Evolutionary conservation across 2,329 filamentous ascomycete genomes (phyloP), one percentile per base, ranked within the genome.

Genomic region (Nothophaeocryptopus gaeumannii): DNA sequence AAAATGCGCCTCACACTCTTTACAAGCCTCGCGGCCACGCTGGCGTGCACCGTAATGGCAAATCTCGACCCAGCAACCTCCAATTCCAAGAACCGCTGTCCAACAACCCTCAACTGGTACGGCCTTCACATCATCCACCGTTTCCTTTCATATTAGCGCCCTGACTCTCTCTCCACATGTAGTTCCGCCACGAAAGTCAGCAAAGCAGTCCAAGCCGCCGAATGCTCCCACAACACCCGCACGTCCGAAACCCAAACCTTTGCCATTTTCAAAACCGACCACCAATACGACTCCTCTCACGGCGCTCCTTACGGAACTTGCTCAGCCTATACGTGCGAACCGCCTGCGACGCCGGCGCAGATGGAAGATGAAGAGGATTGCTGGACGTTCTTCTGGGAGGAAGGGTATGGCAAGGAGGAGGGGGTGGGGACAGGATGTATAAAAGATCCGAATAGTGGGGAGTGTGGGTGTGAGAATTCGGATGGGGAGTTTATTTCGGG

Each of bases 261-360:
- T 37, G 70, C 70, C 39, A 59, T 72, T 42, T 72, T 72, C 60
- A 64, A 60, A n/a, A 70, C 67, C 5, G 72, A 78, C 60, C 74
- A 76, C 60, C 59, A 74, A 47, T 75, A 75, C 58, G 72, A 77
- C 54, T 54, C 39, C 35, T 14, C 9, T 20, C 36, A 29, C 35
- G 39, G 44, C n/a, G 69, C 67, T 2, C 74, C 74, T 2, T 78
- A 78, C 58, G 75, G 74, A 1, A 77, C 73, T 4, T 78, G 72
- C 61, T 62, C 54, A 20, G 71, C 71, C 1, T 75, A 74, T 56
- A 73, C 69, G 1, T 74, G 70, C 58, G 56, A 63, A 8, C 55
- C 66, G 5, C 70, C 72, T 0, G 65, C 63, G 0, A 58, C 47
- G 8, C 53, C 58, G 2, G 59, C 66, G 5, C 54, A 73, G 56